These are phyloP conservation scores for Schizonepeta tenuifolia DNA, from an alignment of 257 asterid species.

Conservation along the genomic window DNA sequence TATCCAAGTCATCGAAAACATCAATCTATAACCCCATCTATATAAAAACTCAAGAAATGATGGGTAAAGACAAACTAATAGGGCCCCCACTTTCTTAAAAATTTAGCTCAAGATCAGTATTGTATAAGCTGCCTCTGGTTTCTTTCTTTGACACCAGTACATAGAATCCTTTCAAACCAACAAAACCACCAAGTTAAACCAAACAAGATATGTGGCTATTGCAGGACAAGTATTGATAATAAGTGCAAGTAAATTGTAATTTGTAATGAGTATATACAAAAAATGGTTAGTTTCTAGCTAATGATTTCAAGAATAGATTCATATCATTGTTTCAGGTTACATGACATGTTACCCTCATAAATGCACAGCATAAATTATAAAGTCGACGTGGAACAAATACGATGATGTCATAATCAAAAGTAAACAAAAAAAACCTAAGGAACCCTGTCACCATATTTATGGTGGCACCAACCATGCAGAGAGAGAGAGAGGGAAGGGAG, in stretches of 20 bases:
- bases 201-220: background rate
- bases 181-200: background rate
- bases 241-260: background rate
- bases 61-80: background rate
- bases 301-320: background rate
- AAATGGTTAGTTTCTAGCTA: background rate
- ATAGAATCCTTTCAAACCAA: background rate
- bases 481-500: background rate
- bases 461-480: slow-evolving; percentile 11
- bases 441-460: background rate
- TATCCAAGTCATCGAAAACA: background rate
- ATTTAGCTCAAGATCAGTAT: background rate
- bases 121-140: background rate
- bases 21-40: background rate
- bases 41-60: background rate
- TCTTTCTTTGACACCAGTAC: background rate
- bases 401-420: background rate
- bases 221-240: background rate
- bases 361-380: background rate
- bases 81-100: background rate
- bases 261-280: too few species aligned
- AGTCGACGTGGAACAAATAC: background rate
- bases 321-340: background rate
- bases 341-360: slow-evolving; percentile 10
- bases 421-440: background rate